Evolutionary conservation across 495 filamentous ascomycete genomes (phyloP).

Genomic region (Letharia columbiana): DNA sequence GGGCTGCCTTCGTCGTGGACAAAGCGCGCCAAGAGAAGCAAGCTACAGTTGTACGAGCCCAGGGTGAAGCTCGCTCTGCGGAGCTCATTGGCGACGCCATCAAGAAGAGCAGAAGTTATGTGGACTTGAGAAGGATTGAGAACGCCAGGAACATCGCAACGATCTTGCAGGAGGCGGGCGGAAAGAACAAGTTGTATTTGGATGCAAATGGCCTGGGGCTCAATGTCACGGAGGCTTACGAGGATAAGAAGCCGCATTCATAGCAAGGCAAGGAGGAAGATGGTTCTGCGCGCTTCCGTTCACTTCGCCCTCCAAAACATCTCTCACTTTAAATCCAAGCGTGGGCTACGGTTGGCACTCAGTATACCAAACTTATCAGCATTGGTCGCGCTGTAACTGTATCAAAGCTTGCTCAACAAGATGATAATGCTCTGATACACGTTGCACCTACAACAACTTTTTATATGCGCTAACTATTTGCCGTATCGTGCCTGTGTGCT

Average conservation of each 20-base stretch:
- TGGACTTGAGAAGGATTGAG: slow-evolving; percentile 95
- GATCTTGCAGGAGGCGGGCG: slow-evolving; percentile 74
- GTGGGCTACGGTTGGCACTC: slow-evolving; percentile 1
- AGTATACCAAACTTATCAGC: slow-evolving; percentile 4
- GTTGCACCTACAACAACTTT: neutral
- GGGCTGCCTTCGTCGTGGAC: slow-evolving; percentile 95
- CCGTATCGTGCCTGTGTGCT: neutral
- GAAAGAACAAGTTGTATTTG: slow-evolving; percentile 88
- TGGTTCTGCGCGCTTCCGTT: too few relatives aligned
- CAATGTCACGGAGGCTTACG: slow-evolving; percentile 65
- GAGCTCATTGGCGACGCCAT: slow-evolving; percentile 98
- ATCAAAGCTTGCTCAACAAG: neutral
- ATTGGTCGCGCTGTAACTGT: neutral
- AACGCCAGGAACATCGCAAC: slow-evolving; percentile 81
- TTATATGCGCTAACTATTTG: neutral
- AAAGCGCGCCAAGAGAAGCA: slow-evolving; percentile 99
- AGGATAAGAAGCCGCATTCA: slow-evolving; percentile 32
- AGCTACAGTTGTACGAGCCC: slow-evolving; percentile 93
- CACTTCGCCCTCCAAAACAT: neutral
- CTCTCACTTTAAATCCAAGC: slow-evolving; percentile 7
- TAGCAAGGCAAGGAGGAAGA: slow-evolving; percentile 1
- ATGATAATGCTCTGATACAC: neutral
- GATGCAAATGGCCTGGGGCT: slow-evolving; percentile 83
- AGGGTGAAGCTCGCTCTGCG: slow-evolving; percentile 97
- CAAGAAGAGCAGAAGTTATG: slow-evolving; percentile 96